Percentiles rank a stretch among this genome's conserved stretches.
Evolutionary conservation across 768 basidiomycete genomes (phyloP).

Genomic region (Paxillus rubicundulus): DNA sequence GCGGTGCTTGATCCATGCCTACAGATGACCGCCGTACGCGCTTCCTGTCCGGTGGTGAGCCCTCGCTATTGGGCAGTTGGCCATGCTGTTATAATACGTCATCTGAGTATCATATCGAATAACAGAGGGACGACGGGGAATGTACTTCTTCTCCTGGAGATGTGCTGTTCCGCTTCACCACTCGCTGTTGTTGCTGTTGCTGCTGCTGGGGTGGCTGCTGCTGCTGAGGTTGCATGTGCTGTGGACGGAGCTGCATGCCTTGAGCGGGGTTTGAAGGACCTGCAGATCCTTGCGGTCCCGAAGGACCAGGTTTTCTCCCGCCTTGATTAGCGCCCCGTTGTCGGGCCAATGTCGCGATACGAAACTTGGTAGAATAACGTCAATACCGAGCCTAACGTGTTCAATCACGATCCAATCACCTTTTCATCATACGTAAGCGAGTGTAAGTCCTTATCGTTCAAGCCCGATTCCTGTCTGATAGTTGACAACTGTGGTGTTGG

Average conservation of each 20-base stretch:
- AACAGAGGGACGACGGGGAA: conserved; percentile 5
- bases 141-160: conserved; percentile 61
- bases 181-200: conserved; percentile 24
- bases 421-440: conserved; percentile 55
- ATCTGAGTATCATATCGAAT: conserved; percentile 2
- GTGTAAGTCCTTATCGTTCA: conserved; percentile 45
- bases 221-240: conserved; percentile 17
- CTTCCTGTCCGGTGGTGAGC: conserved; percentile 58
- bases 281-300: conserved; percentile 22
- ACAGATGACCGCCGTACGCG: conserved; percentile 49
- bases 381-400: conserved; percentile 1
- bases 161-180: conserved; percentile 55
- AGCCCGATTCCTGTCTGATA: conserved; percentile 43
- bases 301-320: conserved; percentile 28
- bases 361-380: conserved; percentile 31
- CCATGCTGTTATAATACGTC: conserved; percentile 38
- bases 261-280: conserved; percentile 26
- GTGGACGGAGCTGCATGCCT: conserved; percentile 37
- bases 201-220: conserved; percentile 22
- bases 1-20: conserved; percentile 41
- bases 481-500: conserved; percentile 32
- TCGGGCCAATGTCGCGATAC: conserved; percentile 32
- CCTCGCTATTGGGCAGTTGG: conserved; percentile 45
- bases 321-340: conserved; percentile 17
- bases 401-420: conserved; percentile 35